Evolutionary conservation across 2,329 filamentous ascomycete genomes (phyloP), one percentile per base, ranked within the genome.

Genomic region (Claviceps purpurea): DNA sequence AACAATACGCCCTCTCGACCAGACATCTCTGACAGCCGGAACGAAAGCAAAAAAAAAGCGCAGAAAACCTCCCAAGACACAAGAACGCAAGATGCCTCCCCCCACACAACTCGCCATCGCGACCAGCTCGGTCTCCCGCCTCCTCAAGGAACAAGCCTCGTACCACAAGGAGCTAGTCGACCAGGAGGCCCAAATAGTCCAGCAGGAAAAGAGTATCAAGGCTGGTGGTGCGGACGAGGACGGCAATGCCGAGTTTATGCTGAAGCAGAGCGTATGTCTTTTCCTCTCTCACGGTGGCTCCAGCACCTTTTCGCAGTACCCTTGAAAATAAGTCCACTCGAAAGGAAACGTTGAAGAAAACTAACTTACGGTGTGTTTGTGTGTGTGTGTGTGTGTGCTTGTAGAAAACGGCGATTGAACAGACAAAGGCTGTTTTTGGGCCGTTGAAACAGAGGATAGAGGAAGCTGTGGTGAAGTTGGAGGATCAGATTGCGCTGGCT

Each of bases 61-160:
- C 20, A 10, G 16, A 22, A 47, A 47, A 20, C 20, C 39, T 41
- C 47, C n/a, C 22, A n/a, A 34, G 16, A 22, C 44, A 5, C 41
- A 43, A 22, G 41, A 43, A 11, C 3, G 13, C 52, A 69, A 49
- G 49, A 95, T 95, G 89, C 77, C 87, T 3, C 77, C 88, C 37
- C 86, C 87, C 45, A 82, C 84, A 1, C 78, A 83, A 59, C 81
- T 96, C 65, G 70, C 80, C 61, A 93, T 96, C 64, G 82, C 85
- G 45, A 93, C 87, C 24, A 80, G 84, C 56, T 82, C 88, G 20
- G 81, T 97, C 59, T 75, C 79, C 61, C 88, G 93, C 54, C 79
- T 97, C 47, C 80, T 95, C 58, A 96, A 95, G 69, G 93, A 98
- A 69, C 88, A 96, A 68, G 74, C 78, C 41, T 91, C 84, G 61